These are phyloP conservation scores for Nematocida ausubeli DNA, from an alignment of 371 early-diverging fungal species.

Conservation along the genomic window DNA sequence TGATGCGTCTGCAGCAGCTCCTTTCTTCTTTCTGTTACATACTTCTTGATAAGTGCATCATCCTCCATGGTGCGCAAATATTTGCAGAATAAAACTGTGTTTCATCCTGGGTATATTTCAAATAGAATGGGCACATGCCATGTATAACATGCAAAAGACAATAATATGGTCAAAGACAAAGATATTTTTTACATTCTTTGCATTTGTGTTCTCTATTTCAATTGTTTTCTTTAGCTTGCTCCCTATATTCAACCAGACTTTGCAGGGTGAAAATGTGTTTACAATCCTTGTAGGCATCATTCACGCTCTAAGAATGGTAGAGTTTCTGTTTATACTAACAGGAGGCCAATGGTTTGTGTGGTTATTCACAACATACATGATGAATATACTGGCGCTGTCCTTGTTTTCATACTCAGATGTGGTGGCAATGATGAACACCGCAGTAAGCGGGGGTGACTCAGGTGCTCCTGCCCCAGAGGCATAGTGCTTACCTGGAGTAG, in stretches of 20 bases:
- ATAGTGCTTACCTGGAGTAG: too few relatives aligned
- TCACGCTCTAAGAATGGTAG: constrained; percentile 6
- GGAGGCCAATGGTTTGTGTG: constrained; percentile 24
- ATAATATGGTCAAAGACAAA: constrained; percentile 20
- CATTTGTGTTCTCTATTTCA: constrained; percentile 22
- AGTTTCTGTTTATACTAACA: constrained; percentile 32
- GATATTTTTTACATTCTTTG: constrained; percentile 24
- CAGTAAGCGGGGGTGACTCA: neutral
- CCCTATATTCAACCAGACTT: neutral
- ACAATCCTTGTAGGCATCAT: constrained; percentile 1
- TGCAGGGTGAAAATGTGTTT: neutral
- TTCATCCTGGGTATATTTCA: too few relatives aligned
- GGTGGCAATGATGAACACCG: constrained; percentile 1
- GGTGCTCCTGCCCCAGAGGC: too few relatives aligned
- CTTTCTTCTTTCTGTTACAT: constrained; percentile 35
- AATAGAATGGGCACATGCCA: neutral
- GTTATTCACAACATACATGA: constrained; percentile 4
- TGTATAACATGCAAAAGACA: neutral
- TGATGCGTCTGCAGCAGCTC: constrained; percentile 34
- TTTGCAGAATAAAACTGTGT: constrained; percentile 24
- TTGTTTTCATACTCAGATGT: constrained; percentile 10
- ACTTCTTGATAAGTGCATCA: too few relatives aligned
- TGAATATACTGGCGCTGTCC: neutral
- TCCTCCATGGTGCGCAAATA: neutral
- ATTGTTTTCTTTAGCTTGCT: constrained; percentile 9